Conservation (phyloP, 106 monocot genomes). For the Dendrobium nobile region DNA sequence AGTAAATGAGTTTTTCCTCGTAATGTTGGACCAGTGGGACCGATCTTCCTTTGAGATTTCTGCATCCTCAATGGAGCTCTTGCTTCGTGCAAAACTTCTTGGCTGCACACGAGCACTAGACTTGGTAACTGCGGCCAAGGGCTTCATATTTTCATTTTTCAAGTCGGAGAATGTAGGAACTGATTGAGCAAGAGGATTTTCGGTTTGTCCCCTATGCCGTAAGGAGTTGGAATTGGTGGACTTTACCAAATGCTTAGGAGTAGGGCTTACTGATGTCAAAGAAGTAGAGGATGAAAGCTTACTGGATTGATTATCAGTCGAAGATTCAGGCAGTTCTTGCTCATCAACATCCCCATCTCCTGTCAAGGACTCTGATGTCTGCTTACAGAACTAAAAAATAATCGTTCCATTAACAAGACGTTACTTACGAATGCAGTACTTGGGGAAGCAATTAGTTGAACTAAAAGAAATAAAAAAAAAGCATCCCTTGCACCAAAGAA, state of each 20-base stretch:
- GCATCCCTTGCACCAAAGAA: neutral
- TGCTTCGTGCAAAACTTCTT: conserved; percentile 46
- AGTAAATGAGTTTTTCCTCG: conserved; percentile 34
- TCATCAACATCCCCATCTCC: conserved; percentile 26
- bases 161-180: conserved; percentile 68
- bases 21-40: conserved; percentile 40
- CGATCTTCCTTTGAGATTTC: conserved; percentile 55
- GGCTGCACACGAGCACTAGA: conserved; percentile 16
- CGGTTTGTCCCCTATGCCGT: conserved; percentile 29
- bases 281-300: conserved; percentile 37
- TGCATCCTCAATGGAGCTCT: conserved; percentile 53
- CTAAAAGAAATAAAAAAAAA: conserved; percentile 10
- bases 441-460: neutral
- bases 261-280: conserved; percentile 26
- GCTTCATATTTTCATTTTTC: conserved; percentile 66
- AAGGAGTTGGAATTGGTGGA: conserved; percentile 32
- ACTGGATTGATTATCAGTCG: conserved; percentile 30
- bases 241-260: conserved; percentile 41
- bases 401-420: neutral
- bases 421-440: neutral
- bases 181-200: conserved; percentile 66
- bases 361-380: conserved; percentile 20
- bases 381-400: conserved; percentile 9
- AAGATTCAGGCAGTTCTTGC: conserved; percentile 37
- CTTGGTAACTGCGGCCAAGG: conserved; percentile 33